phyloP scores from a whole-genome alignment of 2,329 filamentous ascomycete genomes.

The Pseudodiploospora longispora region DNA sequence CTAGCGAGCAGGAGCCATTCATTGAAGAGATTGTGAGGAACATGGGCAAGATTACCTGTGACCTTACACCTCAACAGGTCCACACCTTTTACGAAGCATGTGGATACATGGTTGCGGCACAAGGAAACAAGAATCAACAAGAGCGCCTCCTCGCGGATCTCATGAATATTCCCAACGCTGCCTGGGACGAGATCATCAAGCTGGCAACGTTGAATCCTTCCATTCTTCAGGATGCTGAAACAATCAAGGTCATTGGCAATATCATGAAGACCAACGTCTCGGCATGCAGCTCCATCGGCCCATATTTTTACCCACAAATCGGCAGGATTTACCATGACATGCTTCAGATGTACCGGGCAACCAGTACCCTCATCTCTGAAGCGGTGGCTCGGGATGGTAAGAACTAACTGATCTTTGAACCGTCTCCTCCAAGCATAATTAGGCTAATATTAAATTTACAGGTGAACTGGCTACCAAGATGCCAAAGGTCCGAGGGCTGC shows the following conservation, averaged over 20 bases:
- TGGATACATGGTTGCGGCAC: slow-evolving; percentile 97
- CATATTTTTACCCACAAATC: slow-evolving; percentile 97
- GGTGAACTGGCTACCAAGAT: slow-evolving; percentile 93
- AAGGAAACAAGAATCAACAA: slow-evolving; percentile 90
- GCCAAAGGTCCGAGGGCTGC: slow-evolving; percentile 86
- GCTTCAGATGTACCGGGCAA: slow-evolving; percentile 97
- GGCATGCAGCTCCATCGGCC: slow-evolving; percentile 92
- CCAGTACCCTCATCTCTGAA: slow-evolving; percentile 93
- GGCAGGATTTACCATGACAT: slow-evolving; percentile 97
- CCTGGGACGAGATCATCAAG: slow-evolving; percentile 92
- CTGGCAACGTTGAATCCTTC: slow-evolving; percentile 77
- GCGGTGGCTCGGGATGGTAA: slow-evolving; percentile 77
- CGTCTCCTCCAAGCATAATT: background rate
- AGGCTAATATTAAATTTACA: slow-evolving; percentile 22
- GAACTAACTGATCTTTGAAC: background rate
- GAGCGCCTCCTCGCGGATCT: slow-evolving; percentile 85
- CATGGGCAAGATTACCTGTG: slow-evolving; percentile 90
- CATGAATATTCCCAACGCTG: slow-evolving; percentile 87
- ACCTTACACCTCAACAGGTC: slow-evolving; percentile 91
- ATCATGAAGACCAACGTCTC: slow-evolving; percentile 99
- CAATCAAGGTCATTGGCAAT: slow-evolving; percentile 97
- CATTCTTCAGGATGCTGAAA: slow-evolving; percentile 84
- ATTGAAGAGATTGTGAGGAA: slow-evolving; percentile 98
- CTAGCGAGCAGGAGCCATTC: slow-evolving; percentile 89
- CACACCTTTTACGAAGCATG: slow-evolving; percentile 99